A percentile compares a stretch with the other conserved stretches of the same genome.
These are phyloP conservation scores for Sporobolomyces pararoseus DNA, from an alignment of 768 basidiomycete species.

Conservation along the genomic window DNA sequence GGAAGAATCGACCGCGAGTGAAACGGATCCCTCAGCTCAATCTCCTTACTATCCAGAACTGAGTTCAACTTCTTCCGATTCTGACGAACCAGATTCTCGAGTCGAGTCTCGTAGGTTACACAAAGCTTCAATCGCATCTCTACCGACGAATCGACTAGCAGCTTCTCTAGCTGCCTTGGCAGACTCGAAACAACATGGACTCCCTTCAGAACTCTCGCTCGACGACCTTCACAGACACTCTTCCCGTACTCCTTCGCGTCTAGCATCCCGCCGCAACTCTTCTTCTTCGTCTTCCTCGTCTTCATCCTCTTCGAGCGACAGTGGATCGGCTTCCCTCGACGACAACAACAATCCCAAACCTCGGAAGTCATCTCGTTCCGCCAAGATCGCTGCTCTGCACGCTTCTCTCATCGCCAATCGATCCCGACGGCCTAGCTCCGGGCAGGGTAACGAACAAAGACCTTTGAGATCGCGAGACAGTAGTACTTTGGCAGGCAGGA, in stretches of 20 bases:
- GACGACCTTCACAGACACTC: not conserved
- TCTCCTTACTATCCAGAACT: constrained; percentile 20
- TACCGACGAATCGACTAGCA: constrained; percentile 24
- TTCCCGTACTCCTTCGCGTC: not conserved
- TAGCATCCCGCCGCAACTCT: constrained; percentile 10
- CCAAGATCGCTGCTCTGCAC: constrained; percentile 30
- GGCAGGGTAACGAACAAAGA: constrained; percentile 2
- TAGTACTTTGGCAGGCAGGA: not conserved
- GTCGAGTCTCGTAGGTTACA: not conserved
- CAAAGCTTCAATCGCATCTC: not conserved
- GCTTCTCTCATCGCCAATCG: constrained; percentile 22
- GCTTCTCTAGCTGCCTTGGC: constrained; percentile 27
- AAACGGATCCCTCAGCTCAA: constrained; percentile 9
- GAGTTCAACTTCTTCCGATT: constrained; percentile 33
- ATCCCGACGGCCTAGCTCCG: constrained; percentile 27
- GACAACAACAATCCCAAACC: not conserved
- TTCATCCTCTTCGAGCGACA: constrained; percentile 9
- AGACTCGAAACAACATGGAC: not conserved
- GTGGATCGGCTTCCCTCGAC: constrained; percentile 27
- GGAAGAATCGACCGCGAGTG: constrained; percentile 34
- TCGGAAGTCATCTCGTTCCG: constrained; percentile 14
- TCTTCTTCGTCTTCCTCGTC: constrained; percentile 13
- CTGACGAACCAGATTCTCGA: constrained; percentile 9
- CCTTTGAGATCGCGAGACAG: constrained; percentile 12
- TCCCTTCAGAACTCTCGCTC: not conserved